Evolutionary conservation across 345 rosid genomes (phyloP).

Genomic region (Gossypium herbaceum): DNA sequence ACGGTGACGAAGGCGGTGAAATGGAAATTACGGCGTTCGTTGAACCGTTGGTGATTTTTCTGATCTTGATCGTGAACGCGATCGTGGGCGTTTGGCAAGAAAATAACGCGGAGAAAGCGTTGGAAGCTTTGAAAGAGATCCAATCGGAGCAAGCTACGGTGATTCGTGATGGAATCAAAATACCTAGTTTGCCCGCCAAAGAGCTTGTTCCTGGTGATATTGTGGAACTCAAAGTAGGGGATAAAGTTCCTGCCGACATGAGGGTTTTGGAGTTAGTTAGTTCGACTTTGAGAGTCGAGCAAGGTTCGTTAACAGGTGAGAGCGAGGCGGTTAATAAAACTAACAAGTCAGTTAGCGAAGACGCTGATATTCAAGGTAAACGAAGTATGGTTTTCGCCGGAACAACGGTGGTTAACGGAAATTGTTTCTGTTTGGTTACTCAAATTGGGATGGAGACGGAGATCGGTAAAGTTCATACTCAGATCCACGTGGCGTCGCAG

Average conservation of each 20-base stretch:
- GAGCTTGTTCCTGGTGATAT: constrained; percentile 68
- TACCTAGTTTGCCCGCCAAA: constrained; percentile 36
- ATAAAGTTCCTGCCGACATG: constrained; percentile 76
- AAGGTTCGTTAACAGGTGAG: constrained; percentile 72
- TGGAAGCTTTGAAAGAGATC: constrained; percentile 65
- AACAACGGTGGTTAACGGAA: constrained; percentile 64
- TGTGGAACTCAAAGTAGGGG: constrained; percentile 65
- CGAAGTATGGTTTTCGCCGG: constrained; percentile 63
- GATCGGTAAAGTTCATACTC: constrained; percentile 60
- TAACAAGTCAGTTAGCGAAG: constrained; percentile 31
- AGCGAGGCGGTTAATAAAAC: constrained; percentile 64
- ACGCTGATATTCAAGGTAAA: constrained; percentile 64
- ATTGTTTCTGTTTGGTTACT: constrained; percentile 55
- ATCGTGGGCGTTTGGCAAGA: constrained; percentile 73
- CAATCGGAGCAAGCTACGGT: constrained; percentile 65
- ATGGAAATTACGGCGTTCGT: constrained; percentile 66
- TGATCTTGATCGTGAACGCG: constrained; percentile 62
- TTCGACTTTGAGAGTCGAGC: constrained; percentile 59
- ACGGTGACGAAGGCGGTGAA: constrained; percentile 53
- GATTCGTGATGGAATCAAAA: constrained; percentile 43
- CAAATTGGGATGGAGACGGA: constrained; percentile 65
- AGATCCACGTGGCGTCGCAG: constrained; percentile 54
- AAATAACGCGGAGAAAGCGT: constrained; percentile 65
- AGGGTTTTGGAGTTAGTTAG: constrained; percentile 50
- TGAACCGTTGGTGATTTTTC: constrained; percentile 68